Evolutionary conservation across 2,329 filamentous ascomycete genomes (phyloP).

Genomic region (Coleophoma cylindrospora): DNA sequence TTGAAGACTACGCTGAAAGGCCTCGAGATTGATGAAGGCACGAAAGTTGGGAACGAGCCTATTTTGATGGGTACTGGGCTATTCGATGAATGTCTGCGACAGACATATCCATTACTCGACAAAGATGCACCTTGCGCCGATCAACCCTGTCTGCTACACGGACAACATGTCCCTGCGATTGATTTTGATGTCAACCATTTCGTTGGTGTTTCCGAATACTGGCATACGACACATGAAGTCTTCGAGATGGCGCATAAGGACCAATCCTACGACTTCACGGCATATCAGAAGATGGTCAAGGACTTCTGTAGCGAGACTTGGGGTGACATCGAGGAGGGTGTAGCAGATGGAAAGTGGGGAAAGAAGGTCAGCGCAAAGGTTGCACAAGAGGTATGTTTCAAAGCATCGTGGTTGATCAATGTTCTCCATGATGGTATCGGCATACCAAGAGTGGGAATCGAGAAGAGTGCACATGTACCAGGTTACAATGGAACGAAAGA

Average conservation of each 20-base stretch:
- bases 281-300: conserved; percentile 79
- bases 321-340: conserved; percentile 64
- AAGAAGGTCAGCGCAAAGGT: conserved; percentile 69
- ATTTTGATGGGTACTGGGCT: conserved; percentile 76
- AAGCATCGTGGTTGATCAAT: conserved; percentile 96
- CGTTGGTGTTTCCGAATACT: conserved; percentile 95
- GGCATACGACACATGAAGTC: conserved; percentile 95
- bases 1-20: conserved; percentile 72
- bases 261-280: conserved; percentile 82
- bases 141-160: conserved; percentile 82
- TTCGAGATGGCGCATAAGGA: conserved; percentile 73
- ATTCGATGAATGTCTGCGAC: conserved; percentile 78
- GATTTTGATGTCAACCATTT: conserved; percentile 98
- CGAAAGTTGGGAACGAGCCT: conserved; percentile 36
- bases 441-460: conserved; percentile 78
- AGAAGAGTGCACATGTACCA: conserved; percentile 44
- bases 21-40: conserved; percentile 37
- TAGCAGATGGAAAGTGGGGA: conserved; percentile 65
- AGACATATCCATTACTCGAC: conserved; percentile 80
- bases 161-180: conserved; percentile 88
- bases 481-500: conserved; percentile 69
- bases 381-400: conserved; percentile 90
- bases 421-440: conserved; percentile 95
- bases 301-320: conserved; percentile 84
- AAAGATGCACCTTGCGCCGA: conserved; percentile 84